Evolutionary conservation across 2,329 filamentous ascomycete species (phyloP).

Genomic region (Epichloe gansuensis): DNA sequence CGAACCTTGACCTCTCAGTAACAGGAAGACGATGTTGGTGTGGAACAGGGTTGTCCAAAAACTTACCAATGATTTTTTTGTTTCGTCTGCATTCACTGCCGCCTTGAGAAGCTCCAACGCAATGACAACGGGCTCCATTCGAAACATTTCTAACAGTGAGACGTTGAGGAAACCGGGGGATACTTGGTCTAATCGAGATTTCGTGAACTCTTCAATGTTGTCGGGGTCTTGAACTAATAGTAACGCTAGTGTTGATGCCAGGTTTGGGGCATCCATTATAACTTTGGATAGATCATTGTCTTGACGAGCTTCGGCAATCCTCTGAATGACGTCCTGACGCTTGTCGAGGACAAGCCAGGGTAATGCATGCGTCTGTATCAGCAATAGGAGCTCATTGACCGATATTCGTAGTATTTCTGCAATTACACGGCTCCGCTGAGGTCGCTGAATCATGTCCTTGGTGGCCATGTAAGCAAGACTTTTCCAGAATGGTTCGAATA

Average conservation of each 20-base stretch:
- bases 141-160: conserved; percentile 55
- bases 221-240: conserved; percentile 44
- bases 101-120: conserved; percentile 73
- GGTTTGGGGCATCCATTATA: conserved; percentile 42
- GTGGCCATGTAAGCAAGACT: conserved; percentile 71
- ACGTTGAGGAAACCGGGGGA: conserved; percentile 56
- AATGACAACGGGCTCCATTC: conserved; percentile 60
- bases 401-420: conserved; percentile 70
- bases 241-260: conserved; percentile 45
- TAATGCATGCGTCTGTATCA: conserved; percentile 69
- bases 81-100: conserved; percentile 53
- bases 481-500: conserved; percentile 83
- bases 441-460: conserved; percentile 65
- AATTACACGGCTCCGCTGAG: conserved; percentile 69
- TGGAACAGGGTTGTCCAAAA: not conserved
- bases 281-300: conserved; percentile 48
- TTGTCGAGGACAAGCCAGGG: conserved; percentile 76
- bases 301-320: conserved; percentile 66
- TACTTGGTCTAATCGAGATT: conserved; percentile 54
- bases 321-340: conserved; percentile 64
- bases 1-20: conserved; percentile 25
- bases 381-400: conserved; percentile 57
- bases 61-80: conserved; percentile 44
- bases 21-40: not conserved
- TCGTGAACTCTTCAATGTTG: conserved; percentile 50